Evolutionary conservation across 768 basidiomycete species (phyloP), one percentile per base, ranked within the genome.

Genomic region (Pholiota conissans): DNA sequence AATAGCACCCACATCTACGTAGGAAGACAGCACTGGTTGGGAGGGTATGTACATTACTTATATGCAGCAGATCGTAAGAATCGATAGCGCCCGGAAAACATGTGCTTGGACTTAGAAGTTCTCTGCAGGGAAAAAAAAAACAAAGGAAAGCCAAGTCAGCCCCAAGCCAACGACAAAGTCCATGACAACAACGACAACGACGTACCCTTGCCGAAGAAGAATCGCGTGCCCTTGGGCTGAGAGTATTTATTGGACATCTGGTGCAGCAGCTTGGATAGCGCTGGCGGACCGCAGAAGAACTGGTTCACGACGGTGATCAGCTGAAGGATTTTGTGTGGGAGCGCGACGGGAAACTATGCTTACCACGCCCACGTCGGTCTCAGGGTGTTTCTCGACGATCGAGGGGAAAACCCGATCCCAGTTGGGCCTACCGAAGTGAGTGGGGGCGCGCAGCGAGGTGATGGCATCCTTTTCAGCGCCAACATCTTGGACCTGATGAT

Each of bases 391-490:
- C 66, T 90, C 85, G 2, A 79, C 79, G 55, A 98, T 84, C 10
- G 87, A 88, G 29, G 75, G 67, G 73, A 90, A 91, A 13, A 88
- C 84, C 42, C 82, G 79, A 61, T 89, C 86, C 90, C 87, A 90
- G 71, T 95, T 94, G 14, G 94, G 94, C 57, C 94, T 75, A 40
- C 95, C 92, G 67, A 90, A 95, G 73, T 96, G 94, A 9, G 95
- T 98, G 0, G 95, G 95, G 0, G 95, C 89, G 20, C 93, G 83
- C 10, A 97, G 78, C 1, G 86, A 81, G 3, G 95, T 96, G 69
- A 98, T 90, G 2, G 94, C 89, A 65, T 98, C 95, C 73, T 87
- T 89, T 60, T 96, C 91, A 1, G 91, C 90, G 51, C 95, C 95
- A 34, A 97, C 94, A 63, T 96, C 94, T 66, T 93, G 42, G 22